Evolutionary conservation across 208 protist genomes (phyloP).

Genomic region (Trypanosoma caninum): DNA sequence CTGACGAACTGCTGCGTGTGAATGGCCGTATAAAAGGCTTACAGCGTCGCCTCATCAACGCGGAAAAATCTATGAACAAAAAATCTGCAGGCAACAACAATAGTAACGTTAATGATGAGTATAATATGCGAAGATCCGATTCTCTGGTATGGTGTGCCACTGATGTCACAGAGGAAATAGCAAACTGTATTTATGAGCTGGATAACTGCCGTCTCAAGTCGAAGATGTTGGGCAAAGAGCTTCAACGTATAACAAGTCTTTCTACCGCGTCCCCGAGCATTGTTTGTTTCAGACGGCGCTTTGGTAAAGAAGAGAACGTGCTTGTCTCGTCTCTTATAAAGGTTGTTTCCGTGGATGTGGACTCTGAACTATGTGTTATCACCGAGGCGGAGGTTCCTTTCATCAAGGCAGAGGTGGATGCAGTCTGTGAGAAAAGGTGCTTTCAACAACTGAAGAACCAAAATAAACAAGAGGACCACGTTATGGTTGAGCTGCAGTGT

Average conservation of each 20-base stretch:
- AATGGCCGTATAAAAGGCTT: neutral
- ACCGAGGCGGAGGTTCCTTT: slow-evolving; percentile 8
- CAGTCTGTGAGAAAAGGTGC: slow-evolving; percentile 1
- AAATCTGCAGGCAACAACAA: neutral
- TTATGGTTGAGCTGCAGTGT: slow-evolving; percentile 10
- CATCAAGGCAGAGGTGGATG: slow-evolving; percentile 8
- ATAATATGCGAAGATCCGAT: neutral
- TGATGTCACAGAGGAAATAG: slow-evolving; percentile 5
- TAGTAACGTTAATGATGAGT: neutral
- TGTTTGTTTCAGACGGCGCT: slow-evolving; percentile 1
- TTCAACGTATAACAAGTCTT: slow-evolving; percentile 3
- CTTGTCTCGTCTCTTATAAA: slow-evolving; percentile 18
- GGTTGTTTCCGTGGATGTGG: slow-evolving; percentile 7
- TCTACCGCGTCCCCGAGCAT: neutral
- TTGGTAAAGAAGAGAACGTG: slow-evolving; percentile 5
- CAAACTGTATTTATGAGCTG: slow-evolving; percentile 7
- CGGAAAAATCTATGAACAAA: neutral
- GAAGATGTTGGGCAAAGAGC: slow-evolving; percentile 10
- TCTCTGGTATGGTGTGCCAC: neutral
- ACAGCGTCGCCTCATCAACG: slow-evolving; percentile 8
- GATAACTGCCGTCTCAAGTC: slow-evolving; percentile 8
- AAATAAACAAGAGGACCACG: neutral
- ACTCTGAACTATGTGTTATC: slow-evolving; percentile 1
- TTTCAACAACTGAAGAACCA: neutral
- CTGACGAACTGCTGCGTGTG: slow-evolving; percentile 4